Percentiles rank a stretch among this genome's conserved stretches.
Evolutionary conservation across 2,329 filamentous ascomycete genomes (phyloP).

Genomic region (Cercospora nicotianae): DNA sequence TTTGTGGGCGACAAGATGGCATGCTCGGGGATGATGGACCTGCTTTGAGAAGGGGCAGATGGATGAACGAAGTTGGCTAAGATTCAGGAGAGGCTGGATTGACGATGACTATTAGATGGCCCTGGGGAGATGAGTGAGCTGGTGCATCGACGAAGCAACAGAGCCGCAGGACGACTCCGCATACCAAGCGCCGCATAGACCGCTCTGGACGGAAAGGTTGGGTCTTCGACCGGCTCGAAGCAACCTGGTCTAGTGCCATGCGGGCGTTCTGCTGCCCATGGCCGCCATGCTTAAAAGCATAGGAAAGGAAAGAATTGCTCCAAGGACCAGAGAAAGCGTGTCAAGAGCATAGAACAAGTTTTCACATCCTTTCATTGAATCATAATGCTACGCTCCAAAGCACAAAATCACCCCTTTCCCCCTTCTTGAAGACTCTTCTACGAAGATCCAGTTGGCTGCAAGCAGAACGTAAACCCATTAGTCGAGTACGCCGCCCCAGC

Average conservation of each 20-base stretch:
- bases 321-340: neutral
- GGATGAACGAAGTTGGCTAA: neutral
- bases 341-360: neutral
- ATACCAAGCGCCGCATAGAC: neutral
- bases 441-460: conserved; percentile 15
- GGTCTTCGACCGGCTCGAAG: neutral
- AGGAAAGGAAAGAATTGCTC: neutral
- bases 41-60: neutral
- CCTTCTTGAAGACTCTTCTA: neutral
- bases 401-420: neutral
- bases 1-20: neutral
- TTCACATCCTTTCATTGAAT: neutral
- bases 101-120: too few relatives aligned
- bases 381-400: neutral
- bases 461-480: conserved; percentile 21
- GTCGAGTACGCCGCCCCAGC: conserved; percentile 16
- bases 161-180: neutral
- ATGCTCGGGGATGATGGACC: neutral
- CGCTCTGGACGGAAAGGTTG: neutral
- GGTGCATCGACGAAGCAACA: neutral
- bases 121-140: too few relatives aligned
- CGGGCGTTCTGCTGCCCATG: too few relatives aligned
- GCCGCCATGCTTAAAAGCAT: too few relatives aligned
- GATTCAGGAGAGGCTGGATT: too few relatives aligned
- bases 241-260: neutral